These are phyloP conservation scores for Sporothrix luriei DNA, from an alignment of 2,329 filamentous ascomycete species.

Conservation along the genomic window DNA sequence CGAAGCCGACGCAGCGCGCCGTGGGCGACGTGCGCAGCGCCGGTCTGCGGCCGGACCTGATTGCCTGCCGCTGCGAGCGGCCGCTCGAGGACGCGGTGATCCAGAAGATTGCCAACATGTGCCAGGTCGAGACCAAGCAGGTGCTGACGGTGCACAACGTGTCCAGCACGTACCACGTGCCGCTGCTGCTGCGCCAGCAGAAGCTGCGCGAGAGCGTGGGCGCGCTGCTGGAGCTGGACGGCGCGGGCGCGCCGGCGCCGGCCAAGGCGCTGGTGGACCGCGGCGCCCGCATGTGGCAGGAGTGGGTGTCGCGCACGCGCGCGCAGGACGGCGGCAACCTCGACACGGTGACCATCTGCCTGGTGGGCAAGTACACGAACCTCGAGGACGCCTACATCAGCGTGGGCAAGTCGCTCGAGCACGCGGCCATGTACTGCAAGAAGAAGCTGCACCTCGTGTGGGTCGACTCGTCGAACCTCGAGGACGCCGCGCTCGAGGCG, in stretches of 20 bases:
- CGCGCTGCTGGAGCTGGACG: conserved; percentile 66
- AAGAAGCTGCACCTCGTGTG: conserved; percentile 78
- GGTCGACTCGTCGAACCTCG: conserved; percentile 84
- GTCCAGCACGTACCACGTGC: conserved; percentile 89
- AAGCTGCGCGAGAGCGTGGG: conserved; percentile 57
- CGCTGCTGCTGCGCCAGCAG: conserved; percentile 85
- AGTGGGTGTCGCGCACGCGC: conserved; percentile 66
- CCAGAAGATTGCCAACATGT: conserved; percentile 85
- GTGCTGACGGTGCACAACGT: conserved; percentile 91
- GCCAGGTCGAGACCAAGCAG: conserved; percentile 82
- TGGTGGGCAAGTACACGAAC: conserved; percentile 90
- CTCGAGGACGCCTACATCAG: conserved; percentile 81
- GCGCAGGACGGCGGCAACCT: conserved; percentile 48
- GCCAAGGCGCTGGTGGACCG: conserved; percentile 59
- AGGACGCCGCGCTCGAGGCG: conserved; percentile 61
- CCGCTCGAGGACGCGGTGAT: conserved; percentile 73
- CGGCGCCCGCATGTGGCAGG: conserved; percentile 75
- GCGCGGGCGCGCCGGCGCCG: conserved; percentile 54
- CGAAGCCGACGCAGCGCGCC: conserved; percentile 92
- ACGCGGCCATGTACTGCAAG: conserved; percentile 83
- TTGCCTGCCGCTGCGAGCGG: conserved; percentile 87
- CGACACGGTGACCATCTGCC: conserved; percentile 74
- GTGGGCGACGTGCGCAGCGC: conserved; percentile 82
- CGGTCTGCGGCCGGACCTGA: conserved; percentile 74
- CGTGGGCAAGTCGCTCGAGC: conserved; percentile 82